A percentile compares a stretch with the other conserved stretches of the same genome.
phyloP scores from a whole-genome alignment of 345 rosid species.

The Trapa bicornis region DNA sequence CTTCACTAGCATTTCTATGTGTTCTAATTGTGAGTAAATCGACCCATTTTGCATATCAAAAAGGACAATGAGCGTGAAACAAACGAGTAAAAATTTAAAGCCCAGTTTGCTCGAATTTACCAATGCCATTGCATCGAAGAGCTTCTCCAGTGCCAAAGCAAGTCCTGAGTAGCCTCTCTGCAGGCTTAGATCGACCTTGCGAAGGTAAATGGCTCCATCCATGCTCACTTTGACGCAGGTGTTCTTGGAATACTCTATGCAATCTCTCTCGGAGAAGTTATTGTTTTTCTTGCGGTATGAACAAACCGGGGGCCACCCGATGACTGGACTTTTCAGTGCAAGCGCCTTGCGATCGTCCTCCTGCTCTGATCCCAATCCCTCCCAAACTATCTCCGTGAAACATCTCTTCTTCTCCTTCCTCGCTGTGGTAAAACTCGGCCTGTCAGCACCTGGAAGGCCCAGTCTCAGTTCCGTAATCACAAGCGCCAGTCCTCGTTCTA shows the following conservation, averaged over 20 bases:
- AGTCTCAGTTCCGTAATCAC: slow-evolving; percentile 82
- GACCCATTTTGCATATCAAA: too few species aligned
- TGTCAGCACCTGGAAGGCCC: slow-evolving; percentile 41
- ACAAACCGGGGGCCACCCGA: slow-evolving; percentile 98
- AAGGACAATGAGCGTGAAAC: too few species aligned
- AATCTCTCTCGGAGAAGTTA: slow-evolving; percentile 12
- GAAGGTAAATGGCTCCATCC: slow-evolving; percentile 83
- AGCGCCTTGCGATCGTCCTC: slow-evolving; percentile 1
- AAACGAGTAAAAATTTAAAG: too few species aligned
- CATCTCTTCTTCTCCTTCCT: slow-evolving; percentile 51
- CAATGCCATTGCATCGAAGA: slow-evolving; percentile 52
- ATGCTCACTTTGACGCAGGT: slow-evolving; percentile 77
- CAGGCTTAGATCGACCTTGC: slow-evolving; percentile 64
- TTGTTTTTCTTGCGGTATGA: slow-evolving; percentile 58
- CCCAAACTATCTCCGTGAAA: slow-evolving; percentile 36
- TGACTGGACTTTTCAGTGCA: slow-evolving; percentile 45
- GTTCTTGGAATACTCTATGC: slow-evolving; percentile 5
- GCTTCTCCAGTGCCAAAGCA: slow-evolving; percentile 56
- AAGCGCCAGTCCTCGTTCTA: slow-evolving; percentile 33
- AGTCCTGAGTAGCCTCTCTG: slow-evolving; percentile 46
- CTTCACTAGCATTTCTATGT: too few species aligned
- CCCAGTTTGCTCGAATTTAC: slow-evolving; percentile 13
- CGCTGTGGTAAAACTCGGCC: neutral
- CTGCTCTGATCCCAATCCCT: too few species aligned
- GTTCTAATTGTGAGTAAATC: too few species aligned